phyloP scores from a whole-genome alignment of 352 stramenopile species.

The Globisporangium emineosum region DNA sequence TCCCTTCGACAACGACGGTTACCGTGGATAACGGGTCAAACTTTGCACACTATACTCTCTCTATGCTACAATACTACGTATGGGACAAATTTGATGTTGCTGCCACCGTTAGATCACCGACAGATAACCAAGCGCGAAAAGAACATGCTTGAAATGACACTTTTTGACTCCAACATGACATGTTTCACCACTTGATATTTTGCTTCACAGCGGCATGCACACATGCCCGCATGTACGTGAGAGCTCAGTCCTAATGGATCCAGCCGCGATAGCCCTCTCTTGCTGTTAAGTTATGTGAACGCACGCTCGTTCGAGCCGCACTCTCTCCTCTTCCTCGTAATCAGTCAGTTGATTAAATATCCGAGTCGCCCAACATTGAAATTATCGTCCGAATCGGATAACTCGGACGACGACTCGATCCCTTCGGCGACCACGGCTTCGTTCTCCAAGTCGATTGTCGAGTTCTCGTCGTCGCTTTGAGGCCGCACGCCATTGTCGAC shows the following conservation, averaged over 20 bases:
- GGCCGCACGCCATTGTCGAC: neutral
- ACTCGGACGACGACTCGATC: no score
- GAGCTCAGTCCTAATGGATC: neutral
- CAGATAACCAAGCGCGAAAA: neutral
- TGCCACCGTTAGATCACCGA: neutral
- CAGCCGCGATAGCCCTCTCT: neutral
- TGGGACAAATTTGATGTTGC: conserved; percentile 13
- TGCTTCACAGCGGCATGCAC: neutral
- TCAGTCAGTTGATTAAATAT: no score
- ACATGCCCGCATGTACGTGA: neutral
- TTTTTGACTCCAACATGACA: neutral
- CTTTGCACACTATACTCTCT: conserved; percentile 18
- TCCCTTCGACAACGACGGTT: conserved; percentile 79
- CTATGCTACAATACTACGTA: conserved; percentile 27
- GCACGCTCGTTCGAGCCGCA: no score
- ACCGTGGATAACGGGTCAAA: neutral
- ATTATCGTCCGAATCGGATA: no score
- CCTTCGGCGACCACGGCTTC: conserved; percentile 13
- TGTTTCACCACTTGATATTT: neutral
- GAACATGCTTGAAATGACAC: neutral
- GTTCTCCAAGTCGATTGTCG: conserved; percentile 18
- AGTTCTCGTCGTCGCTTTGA: conserved; percentile 17
- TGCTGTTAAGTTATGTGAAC: neutral
- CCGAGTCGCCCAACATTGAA: no score
- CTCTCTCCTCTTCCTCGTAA: no score